Evolutionary conservation across 768 basidiomycete species (phyloP), one percentile per base, ranked within the genome.

Genomic region (Megacollybia marginata): DNA sequence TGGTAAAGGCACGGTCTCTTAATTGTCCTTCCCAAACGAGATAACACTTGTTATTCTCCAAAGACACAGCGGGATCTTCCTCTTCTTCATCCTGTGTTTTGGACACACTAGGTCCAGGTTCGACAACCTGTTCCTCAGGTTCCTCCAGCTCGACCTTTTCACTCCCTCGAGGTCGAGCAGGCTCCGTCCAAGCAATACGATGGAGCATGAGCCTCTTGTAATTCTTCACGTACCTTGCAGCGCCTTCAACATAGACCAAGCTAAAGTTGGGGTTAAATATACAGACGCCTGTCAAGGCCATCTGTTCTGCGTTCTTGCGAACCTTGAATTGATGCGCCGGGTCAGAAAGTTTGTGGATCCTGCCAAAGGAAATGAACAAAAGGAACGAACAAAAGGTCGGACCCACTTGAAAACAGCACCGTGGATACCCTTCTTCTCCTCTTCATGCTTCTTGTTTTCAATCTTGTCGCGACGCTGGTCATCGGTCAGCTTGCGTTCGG

Each of bases 291-390:
- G 90, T 85, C 12, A 98, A 73, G 52, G 80, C 83, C 63, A 86
- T 75, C 62, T 96, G 92, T 60, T 95, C 89, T 1, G 96, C 96
- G 59, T 98, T 98, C 74, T 90, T 93, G 51, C 89, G 83, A 47
- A 97, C 89, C 72, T 98, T 99, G 76, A 92, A 97, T 52, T 89
- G 85, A 58, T 99, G 96, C 10, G 89, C 76, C 1, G 88, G 92
- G 62, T 98, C 93, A n/a, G 83, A 77, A 43, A 99, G 80, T 49
- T 79, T 85, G 62, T 87, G 86, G 56, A 99, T 75, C 69, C 92
- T 92, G 61, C 19, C 33, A 48, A 32, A 20, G 42, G 46, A 6
- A 6, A 6, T 28, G 18, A 46, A 31, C 33, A 16, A 28, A 19
- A 54, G 1, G 47, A 44, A 42, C 15, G 33, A 48, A 54, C 16